Conservation (phyloP, 1,284 basidiomycete genomes). For the Meira miltonrushii region DNA sequence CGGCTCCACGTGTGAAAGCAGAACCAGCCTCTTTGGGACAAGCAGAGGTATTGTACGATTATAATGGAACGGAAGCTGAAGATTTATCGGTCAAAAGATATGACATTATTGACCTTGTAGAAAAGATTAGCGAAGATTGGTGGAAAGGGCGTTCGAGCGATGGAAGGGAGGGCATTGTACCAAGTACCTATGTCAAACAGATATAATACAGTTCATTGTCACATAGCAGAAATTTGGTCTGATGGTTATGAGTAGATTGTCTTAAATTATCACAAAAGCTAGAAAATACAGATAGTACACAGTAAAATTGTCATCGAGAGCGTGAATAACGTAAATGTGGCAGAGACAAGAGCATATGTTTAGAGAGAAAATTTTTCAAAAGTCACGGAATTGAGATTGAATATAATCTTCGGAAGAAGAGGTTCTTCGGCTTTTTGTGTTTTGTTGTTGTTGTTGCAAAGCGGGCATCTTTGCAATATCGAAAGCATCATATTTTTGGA, state of each 20-base stretch:
- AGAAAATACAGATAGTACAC: too few species aligned
- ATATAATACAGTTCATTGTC: background rate
- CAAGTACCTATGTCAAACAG: constrained; percentile 26
- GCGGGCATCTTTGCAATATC: constrained; percentile 1
- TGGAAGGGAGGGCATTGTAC: constrained; percentile 36
- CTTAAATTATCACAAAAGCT: too few species aligned
- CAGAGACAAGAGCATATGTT: too few species aligned
- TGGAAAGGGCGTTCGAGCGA: constrained; percentile 25
- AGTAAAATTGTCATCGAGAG: too few species aligned
- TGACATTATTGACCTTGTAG: constrained; percentile 28
- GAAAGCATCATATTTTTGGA: constrained; percentile 13
- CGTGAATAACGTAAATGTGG: too few species aligned
- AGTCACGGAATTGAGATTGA: too few species aligned
- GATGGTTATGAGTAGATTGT: too few species aligned
- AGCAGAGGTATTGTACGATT: constrained; percentile 8
- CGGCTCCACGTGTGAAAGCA: background rate
- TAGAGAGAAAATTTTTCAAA: too few species aligned
- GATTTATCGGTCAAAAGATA: constrained; percentile 29
- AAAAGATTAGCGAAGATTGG: constrained; percentile 42
- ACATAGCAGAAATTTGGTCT: too few species aligned
- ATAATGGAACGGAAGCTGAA: constrained; percentile 30
- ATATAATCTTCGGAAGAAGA: too few species aligned
- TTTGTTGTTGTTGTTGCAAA: too few species aligned
- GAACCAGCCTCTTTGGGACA: background rate
- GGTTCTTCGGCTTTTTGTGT: too few species aligned